A percentile compares a stretch with the other conserved stretches of the same genome.
Conservation (phyloP, 2,329 filamentous ascomycete species). For the Bipolaris oryzae region DNA sequence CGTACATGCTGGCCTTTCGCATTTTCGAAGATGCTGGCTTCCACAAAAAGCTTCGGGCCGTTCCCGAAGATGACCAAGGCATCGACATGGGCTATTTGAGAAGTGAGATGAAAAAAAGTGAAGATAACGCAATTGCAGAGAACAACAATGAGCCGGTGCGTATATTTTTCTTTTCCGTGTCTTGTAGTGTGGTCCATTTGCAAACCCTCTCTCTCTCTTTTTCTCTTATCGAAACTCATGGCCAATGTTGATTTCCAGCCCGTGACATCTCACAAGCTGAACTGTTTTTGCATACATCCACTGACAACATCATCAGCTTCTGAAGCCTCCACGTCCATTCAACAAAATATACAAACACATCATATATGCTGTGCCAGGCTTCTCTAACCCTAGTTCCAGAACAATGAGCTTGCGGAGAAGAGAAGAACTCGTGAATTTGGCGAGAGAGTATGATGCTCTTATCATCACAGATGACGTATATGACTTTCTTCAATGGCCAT, state of each 20-base stretch:
- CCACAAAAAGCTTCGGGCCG: constrained; percentile 66
- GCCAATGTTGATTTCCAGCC: not conserved
- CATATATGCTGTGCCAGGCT: constrained; percentile 87
- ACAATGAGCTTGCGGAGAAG: constrained; percentile 76
- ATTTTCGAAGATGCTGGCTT: constrained; percentile 85
- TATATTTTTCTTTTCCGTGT: constrained; percentile 1
- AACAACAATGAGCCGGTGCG: constrained; percentile 54
- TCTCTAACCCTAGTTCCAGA: constrained; percentile 84
- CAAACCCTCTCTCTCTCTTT: not conserved
- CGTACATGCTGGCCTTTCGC: constrained; percentile 83
- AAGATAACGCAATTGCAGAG: constrained; percentile 49
- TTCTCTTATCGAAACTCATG: not conserved
- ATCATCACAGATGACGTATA: constrained; percentile 92
- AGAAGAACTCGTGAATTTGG: constrained; percentile 72
- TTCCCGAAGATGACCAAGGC: constrained; percentile 79
- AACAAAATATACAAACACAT: constrained; percentile 84
- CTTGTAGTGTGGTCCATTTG: not conserved
- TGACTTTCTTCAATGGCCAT: constrained; percentile 83
- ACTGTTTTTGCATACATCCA: not conserved
- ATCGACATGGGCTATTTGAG: constrained; percentile 70
- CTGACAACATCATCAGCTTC: constrained; percentile 47
- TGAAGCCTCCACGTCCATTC: constrained; percentile 65
- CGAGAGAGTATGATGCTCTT: constrained; percentile 79
- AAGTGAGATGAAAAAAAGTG: constrained; percentile 57
- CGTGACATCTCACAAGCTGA: not conserved